Conservation (phyloP, 2,329 filamentous ascomycete species). For the Aspergillus unguis region DNA sequence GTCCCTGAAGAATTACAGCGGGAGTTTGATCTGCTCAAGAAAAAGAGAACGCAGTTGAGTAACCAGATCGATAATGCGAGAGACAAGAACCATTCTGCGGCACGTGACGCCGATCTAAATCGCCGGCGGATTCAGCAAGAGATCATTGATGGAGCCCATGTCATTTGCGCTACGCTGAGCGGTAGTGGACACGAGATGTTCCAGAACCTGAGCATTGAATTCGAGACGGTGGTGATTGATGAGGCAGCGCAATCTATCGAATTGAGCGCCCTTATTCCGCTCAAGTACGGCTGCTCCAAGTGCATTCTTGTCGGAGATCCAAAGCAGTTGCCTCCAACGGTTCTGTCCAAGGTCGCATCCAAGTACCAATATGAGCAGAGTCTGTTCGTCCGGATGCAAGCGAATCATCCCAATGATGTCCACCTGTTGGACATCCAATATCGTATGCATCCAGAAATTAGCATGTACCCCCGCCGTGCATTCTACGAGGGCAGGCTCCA, state of each 20-base stretch:
- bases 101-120: conserved; percentile 80
- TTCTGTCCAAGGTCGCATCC: conserved; percentile 88
- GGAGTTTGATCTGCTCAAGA: conserved; percentile 74
- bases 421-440: conserved; percentile 97
- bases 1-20: conserved; percentile 59
- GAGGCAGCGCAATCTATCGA: conserved; percentile 98
- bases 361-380: conserved; percentile 95
- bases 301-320: conserved; percentile 97
- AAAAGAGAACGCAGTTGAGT: conserved; percentile 71
- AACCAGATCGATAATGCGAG: conserved; percentile 82
- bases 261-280: conserved; percentile 88
- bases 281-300: conserved; percentile 96
- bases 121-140: conserved; percentile 83
- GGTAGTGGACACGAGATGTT: conserved; percentile 98
- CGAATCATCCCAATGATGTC: conserved; percentile 80
- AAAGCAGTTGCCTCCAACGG: conserved; percentile 93
- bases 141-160: conserved; percentile 83
- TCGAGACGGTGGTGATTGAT: conserved; percentile 97
- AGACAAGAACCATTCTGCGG: conserved; percentile 76
- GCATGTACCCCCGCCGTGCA: conserved; percentile 78
- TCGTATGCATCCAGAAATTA: conserved; percentile 98
- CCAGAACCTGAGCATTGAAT: conserved; percentile 88
- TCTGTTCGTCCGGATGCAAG: conserved; percentile 97
- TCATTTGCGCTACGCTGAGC: conserved; percentile 91
- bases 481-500: conserved; percentile 89